A percentile compares a stretch with the other conserved stretches of the same genome.
Evolutionary conservation across 345 rosid species (phyloP).

Genomic region (Kandelia obovata): DNA sequence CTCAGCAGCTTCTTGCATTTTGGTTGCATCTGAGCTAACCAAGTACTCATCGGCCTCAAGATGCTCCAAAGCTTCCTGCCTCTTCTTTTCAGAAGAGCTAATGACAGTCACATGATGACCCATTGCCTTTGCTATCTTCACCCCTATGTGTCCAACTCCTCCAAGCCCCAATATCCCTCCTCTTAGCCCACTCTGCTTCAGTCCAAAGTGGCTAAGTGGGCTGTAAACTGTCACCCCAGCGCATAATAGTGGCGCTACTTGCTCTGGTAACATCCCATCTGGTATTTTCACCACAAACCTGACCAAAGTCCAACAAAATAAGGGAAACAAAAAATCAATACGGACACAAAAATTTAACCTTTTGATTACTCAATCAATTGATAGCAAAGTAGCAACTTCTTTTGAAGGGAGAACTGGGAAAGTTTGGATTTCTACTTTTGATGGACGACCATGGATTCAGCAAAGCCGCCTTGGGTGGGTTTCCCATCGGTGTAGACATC

Average conservation of each 20-base stretch:
- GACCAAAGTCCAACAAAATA: background rate
- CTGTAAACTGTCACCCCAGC: conserved; percentile 95
- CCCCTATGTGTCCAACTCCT: conserved; percentile 98
- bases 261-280: conserved; percentile 76
- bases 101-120: conserved; percentile 93
- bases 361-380: background rate
- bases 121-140: conserved; percentile 90
- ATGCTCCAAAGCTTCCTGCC: conserved; percentile 71
- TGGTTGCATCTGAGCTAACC: conserved; percentile 60
- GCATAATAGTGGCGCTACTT: conserved; percentile 80
- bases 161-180: conserved; percentile 92
- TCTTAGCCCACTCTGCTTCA: conserved; percentile 57
- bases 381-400: background rate
- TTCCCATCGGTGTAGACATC: conserved; percentile 64
- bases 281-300: conserved; percentile 90
- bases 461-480: conserved; percentile 76
- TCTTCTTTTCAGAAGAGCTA: conserved; percentile 90
- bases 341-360: background rate
- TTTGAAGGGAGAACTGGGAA: background rate
- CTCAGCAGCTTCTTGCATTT: conserved; percentile 60
- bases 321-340: background rate
- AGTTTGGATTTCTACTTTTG: conserved; percentile 46
- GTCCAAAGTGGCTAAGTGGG: conserved; percentile 75
- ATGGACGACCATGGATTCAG: conserved; percentile 61
- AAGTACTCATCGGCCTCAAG: conserved; percentile 84